Percentiles rank a stretch among this genome's conserved stretches.
These are phyloP conservation scores for Cercospora sp. DNA, from an alignment of 2,329 filamentous ascomycete genomes.

Conservation along the genomic window DNA sequence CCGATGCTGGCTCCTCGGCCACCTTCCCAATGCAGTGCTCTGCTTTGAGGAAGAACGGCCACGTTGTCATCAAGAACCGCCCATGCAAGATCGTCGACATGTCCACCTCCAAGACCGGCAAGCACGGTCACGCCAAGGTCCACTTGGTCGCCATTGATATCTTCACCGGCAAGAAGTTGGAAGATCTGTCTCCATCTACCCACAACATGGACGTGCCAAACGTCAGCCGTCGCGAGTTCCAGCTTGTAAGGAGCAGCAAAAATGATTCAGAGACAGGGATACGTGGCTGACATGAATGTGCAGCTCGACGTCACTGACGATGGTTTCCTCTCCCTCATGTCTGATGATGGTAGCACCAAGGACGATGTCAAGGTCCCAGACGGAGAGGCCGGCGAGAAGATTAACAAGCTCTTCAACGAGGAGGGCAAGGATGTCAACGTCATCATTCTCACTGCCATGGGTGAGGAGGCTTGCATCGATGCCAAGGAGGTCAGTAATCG, in stretches of 20 bases:
- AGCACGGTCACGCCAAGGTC: conserved; percentile 99
- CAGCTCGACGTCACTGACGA: conserved; percentile 93
- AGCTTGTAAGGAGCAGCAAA: conserved; percentile 70
- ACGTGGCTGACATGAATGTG: conserved; percentile 25
- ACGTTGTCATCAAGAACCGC: conserved; percentile 97
- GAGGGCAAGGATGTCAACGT: conserved; percentile 95
- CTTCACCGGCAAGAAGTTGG: conserved; percentile 99
- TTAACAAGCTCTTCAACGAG: conserved; percentile 72
- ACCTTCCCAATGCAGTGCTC: conserved; percentile 99
- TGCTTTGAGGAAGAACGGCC: conserved; percentile 98
- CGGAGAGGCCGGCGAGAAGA: conserved; percentile 83
- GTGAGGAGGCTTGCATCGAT: conserved; percentile 88
- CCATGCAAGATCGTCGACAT: conserved; percentile 99
- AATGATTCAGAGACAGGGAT: neutral
- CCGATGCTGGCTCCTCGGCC: conserved; percentile 90
- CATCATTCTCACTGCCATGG: conserved; percentile 92
- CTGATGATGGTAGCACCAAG: conserved; percentile 81
- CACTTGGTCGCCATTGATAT: conserved; percentile 97
- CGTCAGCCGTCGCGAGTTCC: conserved; percentile 86
- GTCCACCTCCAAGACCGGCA: conserved; percentile 99
- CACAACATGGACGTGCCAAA: conserved; percentile 97
- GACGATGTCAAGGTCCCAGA: conserved; percentile 94
- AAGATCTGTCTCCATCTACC: conserved; percentile 98
- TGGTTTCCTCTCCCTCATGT: conserved; percentile 92
- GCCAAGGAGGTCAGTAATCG: conserved; percentile 68